A percentile compares a stretch with the other conserved stretches of the same genome.
These are phyloP conservation scores for Coniochaeta prunicola DNA, from an alignment of 2,329 filamentous ascomycete genomes.

Conservation along the genomic window DNA sequence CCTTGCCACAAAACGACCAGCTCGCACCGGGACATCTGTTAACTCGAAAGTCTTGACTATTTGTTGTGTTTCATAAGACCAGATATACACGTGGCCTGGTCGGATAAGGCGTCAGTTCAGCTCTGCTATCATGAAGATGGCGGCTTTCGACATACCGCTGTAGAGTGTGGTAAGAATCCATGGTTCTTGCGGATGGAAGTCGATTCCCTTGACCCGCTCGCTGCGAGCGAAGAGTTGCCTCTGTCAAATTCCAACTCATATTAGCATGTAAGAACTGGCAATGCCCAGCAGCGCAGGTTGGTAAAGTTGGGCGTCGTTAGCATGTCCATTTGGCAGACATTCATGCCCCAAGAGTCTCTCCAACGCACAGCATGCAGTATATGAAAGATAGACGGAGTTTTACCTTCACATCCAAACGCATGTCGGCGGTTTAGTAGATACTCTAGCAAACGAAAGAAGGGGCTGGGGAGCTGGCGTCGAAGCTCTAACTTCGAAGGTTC, in stretches of 20 bases:
- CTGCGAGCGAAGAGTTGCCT: slow-evolving; percentile 67
- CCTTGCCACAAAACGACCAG: slow-evolving; percentile 89
- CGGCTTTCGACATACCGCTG: slow-evolving; percentile 57
- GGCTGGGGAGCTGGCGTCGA: neutral
- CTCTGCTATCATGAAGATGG: slow-evolving; percentile 6
- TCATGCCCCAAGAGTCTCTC: no score
- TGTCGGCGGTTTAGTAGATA: neutral
- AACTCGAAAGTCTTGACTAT: slow-evolving; percentile 99
- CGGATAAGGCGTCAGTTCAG: neutral
- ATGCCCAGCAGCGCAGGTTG: neutral
- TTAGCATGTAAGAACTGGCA: neutral
- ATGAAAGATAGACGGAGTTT: slow-evolving; percentile 15
- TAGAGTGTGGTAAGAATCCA: slow-evolving; percentile 95
- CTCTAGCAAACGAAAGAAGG: neutral
- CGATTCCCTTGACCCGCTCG: slow-evolving; percentile 93
- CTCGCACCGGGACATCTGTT: slow-evolving; percentile 94
- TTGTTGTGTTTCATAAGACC: slow-evolving; percentile 94
- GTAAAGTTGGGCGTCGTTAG: neutral
- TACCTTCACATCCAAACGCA: slow-evolving; percentile 11
- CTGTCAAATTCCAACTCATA: slow-evolving; percentile 31
- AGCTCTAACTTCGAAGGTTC: neutral
- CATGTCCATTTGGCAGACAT: neutral
- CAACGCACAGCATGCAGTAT: neutral
- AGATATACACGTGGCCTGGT: slow-evolving; percentile 93
- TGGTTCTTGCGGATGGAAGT: slow-evolving; percentile 95